phyloP scores from a whole-genome alignment of 306 rosid species.

The peach (Prunus persica) region DNA sequence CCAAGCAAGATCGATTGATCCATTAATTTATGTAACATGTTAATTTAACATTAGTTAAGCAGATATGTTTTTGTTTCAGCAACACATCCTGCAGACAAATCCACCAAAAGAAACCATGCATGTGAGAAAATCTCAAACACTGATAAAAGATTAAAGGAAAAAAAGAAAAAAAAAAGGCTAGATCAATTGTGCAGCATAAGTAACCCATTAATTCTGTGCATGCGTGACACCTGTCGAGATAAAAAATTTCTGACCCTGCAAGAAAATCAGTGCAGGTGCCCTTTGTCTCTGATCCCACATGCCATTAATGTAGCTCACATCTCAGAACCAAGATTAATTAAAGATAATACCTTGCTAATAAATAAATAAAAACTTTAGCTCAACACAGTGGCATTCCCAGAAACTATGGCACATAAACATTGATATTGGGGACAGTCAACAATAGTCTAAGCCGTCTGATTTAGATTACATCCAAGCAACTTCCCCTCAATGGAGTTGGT shows the following conservation, averaged over 20 bases:
- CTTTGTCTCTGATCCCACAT: slow-evolving; percentile 13
- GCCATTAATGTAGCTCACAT: slow-evolving; percentile 8
- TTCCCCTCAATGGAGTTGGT: neutral
- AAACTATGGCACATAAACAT: neutral
- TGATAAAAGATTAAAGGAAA: neutral
- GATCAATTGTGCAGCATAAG: slow-evolving; percentile 6
- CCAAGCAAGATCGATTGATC: neutral
- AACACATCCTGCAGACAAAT: neutral
- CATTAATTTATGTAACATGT: neutral
- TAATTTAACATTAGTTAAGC: neutral
- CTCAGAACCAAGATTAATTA: neutral
- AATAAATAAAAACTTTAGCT: neutral
- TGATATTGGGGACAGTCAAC: neutral
- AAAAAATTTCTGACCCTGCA: neutral
- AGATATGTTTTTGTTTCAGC: neutral
- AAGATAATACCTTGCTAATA: neutral
- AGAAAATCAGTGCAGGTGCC: slow-evolving; percentile 17
- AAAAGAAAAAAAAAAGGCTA: neutral
- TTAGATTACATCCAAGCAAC: slow-evolving; percentile 12
- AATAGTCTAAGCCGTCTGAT: slow-evolving; percentile 5
- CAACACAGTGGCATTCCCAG: neutral
- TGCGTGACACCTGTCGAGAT: neutral
- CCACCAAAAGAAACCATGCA: slow-evolving; percentile 7
- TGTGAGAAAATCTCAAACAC: slow-evolving; percentile 12
- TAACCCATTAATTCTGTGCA: slow-evolving; percentile 7